Percentiles rank a stretch among this genome's conserved stretches.
These are phyloP conservation scores for Blumeria hordei DNA, from an alignment of 2,329 filamentous ascomycete species.

Conservation along the genomic window DNA sequence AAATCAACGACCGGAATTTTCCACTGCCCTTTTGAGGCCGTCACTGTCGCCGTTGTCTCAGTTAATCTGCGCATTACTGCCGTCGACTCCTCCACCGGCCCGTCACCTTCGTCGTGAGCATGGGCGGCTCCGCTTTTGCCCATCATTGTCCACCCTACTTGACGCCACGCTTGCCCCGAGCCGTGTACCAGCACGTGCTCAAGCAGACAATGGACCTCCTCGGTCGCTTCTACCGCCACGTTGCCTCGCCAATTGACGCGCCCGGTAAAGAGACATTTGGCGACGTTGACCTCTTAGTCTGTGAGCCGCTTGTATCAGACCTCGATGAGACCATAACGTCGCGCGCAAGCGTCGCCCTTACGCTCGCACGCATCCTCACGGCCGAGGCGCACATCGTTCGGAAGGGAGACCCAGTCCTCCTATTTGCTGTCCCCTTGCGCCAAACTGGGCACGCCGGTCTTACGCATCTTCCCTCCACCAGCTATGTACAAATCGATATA, in stretches of 20 bases:
- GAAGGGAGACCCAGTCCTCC: conserved; percentile 15
- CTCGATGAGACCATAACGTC: conserved; percentile 3
- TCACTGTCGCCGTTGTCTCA: no score
- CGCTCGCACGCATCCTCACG: conserved; percentile 20
- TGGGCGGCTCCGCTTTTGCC: conserved; percentile 43
- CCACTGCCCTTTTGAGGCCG: no score
- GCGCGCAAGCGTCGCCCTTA: conserved; percentile 5
- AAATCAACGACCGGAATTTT: no score
- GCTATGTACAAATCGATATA: conserved; percentile 45
- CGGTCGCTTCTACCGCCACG: conserved; percentile 24
- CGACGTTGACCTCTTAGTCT: conserved; percentile 49
- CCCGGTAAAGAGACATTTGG: conserved; percentile 44
- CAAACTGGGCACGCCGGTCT: conserved; percentile 1
- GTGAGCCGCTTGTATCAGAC: conserved; percentile 10
- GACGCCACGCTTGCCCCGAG: conserved; percentile 40
- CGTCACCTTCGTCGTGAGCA: conserved; percentile 13
- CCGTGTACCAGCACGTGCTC: conserved; percentile 30
- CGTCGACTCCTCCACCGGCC: no score
- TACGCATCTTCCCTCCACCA: neutral
- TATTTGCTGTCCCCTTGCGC: conserved; percentile 33
- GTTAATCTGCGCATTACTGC: no score
- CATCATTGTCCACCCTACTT: conserved; percentile 21
- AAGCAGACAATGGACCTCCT: conserved; percentile 22
- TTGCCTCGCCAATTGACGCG: conserved; percentile 39
- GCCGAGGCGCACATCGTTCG: conserved; percentile 19